Evolutionary conservation across 2,329 filamentous ascomycete genomes (phyloP), one percentile per base, ranked within the genome.

Genomic region (Aaosphaeria pasadenensis): DNA sequence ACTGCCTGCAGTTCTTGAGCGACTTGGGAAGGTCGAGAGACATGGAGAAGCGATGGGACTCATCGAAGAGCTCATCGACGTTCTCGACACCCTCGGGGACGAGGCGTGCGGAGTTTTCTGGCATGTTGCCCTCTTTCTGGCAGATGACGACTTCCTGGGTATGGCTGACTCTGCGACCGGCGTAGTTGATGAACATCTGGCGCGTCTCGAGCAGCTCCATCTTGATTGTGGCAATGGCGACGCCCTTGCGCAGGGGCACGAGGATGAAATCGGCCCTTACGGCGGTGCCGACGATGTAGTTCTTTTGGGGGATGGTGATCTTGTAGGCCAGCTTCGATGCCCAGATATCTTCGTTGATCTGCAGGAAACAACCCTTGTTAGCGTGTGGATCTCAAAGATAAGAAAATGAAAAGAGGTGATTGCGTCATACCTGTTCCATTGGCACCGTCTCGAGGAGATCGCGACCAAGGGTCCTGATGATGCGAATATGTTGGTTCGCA

Each of bases 241-340:
- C 77, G 2, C 91, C 92, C 71, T 99, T 97, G 44, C 96, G 77
- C 2, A 97, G 76, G 0, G 92, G 91, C 1, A 91, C 89, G 53
- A 97, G 85, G 53, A 88, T 84, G 74, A 96, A 92, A 59, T 95
- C 86, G 50, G 96, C 80, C 1, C 85, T 84, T 43, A 97, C 85
- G 24, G 81, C 80, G n/a, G 89, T 95, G 43, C 94, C 94, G 61
- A 96, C 95, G 13, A 96, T 88, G 46, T 96, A 87, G 2, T 94
- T 94, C 74, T 96, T 96, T 63, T 90, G 91, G 0, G 94, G 92
- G 7, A 95, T 89, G 49, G 89, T 84, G 54, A 99, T 91, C 30
- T 90, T 92, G 74, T 99, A 99, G 68, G 95, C 89, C 59, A 97
- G 83, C 77, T 99, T 99, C 75, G 96, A 94, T 5, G 91, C 88